phyloP scores from a whole-genome alignment of 202 grass and related monocot genomes.

The Brachypodium distachyon region DNA sequence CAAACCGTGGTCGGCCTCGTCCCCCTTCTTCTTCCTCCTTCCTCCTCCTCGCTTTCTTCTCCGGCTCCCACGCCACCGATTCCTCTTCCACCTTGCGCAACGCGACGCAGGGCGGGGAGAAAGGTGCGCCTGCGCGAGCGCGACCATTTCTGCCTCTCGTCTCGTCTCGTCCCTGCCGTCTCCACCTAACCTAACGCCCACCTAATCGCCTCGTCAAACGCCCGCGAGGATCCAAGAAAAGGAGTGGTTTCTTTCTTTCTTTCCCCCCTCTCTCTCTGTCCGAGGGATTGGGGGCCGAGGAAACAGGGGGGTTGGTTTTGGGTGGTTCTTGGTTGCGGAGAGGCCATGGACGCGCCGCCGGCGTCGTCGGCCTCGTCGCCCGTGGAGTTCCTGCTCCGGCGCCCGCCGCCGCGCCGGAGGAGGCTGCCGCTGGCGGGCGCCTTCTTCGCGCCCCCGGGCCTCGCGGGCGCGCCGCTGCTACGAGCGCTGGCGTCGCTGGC shows the following conservation, averaged over 20 bases:
- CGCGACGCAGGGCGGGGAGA: not conserved
- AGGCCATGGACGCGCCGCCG: conserved; percentile 19
- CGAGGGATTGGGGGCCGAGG: too few relatives aligned
- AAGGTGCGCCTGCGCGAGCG: not conserved
- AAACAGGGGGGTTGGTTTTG: not conserved
- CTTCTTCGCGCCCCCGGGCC: conserved; percentile 55
- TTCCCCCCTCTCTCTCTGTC: not conserved
- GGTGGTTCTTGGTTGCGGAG: not conserved
- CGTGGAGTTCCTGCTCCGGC: conserved; percentile 63
- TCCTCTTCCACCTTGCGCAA: not conserved
- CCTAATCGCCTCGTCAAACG: not conserved
- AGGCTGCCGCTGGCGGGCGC: conserved; percentile 49
- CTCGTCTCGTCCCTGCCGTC: not conserved
- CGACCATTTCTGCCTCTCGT: conserved; percentile 26
- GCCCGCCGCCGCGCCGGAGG: conserved; percentile 38
- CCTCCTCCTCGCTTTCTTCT: not conserved
- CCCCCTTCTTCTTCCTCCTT: not conserved
- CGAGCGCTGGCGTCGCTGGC: conserved; percentile 49
- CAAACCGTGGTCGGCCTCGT: not conserved
- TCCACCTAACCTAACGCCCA: conserved; percentile 15
- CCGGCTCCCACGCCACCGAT: not conserved
- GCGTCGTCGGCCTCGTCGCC: conserved; percentile 43
- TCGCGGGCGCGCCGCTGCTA: conserved; percentile 43
- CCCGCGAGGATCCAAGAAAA: not conserved
- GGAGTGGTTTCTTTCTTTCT: not conserved